Evolutionary conservation across 2,329 filamentous ascomycete species (phyloP), one percentile per base, ranked within the genome.

Genomic region (Botrytis fragariae): DNA sequence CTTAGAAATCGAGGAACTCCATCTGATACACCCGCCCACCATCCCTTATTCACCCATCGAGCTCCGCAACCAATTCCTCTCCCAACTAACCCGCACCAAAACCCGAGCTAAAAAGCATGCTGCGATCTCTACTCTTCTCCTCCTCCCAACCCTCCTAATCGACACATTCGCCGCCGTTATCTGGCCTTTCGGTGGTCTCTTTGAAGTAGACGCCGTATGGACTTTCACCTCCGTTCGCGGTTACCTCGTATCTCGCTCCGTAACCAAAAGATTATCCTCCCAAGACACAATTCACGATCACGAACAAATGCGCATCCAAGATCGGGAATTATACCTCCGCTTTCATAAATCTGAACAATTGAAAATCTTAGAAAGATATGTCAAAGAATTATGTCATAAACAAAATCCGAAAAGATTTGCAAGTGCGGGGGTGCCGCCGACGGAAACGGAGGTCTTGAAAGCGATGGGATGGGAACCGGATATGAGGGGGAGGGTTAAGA

Each of bases 131-230:
- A 65, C 59, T 6, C 32, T 54, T 16, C 60, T 71, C 4, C 60
- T 71, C 14, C 32, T 63, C 8, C 59, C 60, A 18, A 29, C 59
- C 18, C 69, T 75, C 16, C 10, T 73, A 32, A 73, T 75, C 5
- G 78, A 79, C 32, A 74, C 78, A 14, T 32, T 78, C 16, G 77
- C 75, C 9, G 75, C 76, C 12, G 35, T 80, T 25, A 75, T 81
- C 54, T 81, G 79, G 79, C 80, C 79, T 2, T 81, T 81, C 57
- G 80, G 80, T 25, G 80, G 80, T 0, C 73, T 81, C 4, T 75
- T 79, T 12, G 80, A 81, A 71, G 76, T 81, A 48, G 79, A 81
- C 42, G 77, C 77, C 2, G 78, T 81, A 9, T 81, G 80, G 80
- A 75, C 79, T 8, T 81, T 79, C 69, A 71, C 78, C 4, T 78